These are phyloP conservation scores for Iodosphaeria phyllophila DNA, from an alignment of 2,329 filamentous ascomycete genomes.

Conservation along the genomic window DNA sequence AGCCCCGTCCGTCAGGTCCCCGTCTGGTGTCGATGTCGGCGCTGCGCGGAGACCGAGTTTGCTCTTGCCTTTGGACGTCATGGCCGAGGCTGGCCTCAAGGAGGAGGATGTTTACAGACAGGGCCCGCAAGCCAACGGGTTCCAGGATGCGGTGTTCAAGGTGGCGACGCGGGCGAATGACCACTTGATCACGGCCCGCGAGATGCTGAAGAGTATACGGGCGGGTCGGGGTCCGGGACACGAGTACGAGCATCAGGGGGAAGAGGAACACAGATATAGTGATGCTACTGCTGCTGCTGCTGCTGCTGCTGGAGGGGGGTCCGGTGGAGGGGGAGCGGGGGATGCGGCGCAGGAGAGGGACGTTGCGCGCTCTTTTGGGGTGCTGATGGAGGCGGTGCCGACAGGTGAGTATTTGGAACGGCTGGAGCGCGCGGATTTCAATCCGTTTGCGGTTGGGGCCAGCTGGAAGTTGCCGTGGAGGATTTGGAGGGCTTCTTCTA, in stretches of 20 bases:
- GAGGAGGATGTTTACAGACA: conserved; percentile 81
- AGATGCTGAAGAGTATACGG: conserved; percentile 71
- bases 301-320: too few relatives aligned
- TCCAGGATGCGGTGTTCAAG: conserved; percentile 78
- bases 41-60: conserved; percentile 30
- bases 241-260: conserved; percentile 72
- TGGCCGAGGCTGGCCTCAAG: conserved; percentile 62
- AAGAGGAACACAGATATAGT: conserved; percentile 44
- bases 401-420: conserved; percentile 62
- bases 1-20: conserved; percentile 28
- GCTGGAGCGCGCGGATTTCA: conserved; percentile 68
- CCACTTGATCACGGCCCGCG: conserved; percentile 79
- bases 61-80: conserved; percentile 71
- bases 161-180: conserved; percentile 91
- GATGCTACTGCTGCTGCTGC: conserved; percentile 13
- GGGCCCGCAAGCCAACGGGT: conserved; percentile 58
- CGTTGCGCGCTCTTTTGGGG: conserved; percentile 49
- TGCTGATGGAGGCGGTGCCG: conserved; percentile 63
- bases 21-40: conserved; percentile 18
- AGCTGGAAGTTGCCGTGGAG: conserved; percentile 78
- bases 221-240: conserved; percentile 61
- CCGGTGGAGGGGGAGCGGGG: too few relatives aligned
- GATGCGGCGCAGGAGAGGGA: conserved; percentile 20
- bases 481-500: conserved; percentile 33
- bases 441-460: conserved; percentile 50